Evolutionary conservation across 495 filamentous ascomycete genomes (phyloP).

Genomic region (Hypoxylon subgilvum): DNA sequence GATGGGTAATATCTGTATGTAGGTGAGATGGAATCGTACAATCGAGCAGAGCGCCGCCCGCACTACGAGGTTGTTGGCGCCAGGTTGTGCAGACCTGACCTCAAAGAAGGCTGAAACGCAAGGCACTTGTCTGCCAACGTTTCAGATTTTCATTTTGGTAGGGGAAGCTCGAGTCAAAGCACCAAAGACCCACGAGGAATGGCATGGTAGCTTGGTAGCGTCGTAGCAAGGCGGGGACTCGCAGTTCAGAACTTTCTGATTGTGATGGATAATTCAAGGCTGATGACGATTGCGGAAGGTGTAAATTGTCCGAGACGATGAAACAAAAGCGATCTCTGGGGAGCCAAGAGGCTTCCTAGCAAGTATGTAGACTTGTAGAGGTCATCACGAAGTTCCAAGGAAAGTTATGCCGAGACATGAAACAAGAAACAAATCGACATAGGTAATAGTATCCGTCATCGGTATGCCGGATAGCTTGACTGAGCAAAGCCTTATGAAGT

Average conservation of each 20-base stretch:
- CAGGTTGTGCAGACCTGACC: constrained; percentile 8
- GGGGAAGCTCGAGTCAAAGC: constrained; percentile 22
- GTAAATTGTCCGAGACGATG: constrained; percentile 37
- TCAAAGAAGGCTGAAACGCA: constrained; percentile 35
- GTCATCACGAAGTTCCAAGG: constrained; percentile 26
- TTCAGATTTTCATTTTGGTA: constrained; percentile 26
- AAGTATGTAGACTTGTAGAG: constrained; percentile 8
- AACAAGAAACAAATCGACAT: constrained; percentile 30
- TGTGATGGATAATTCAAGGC: constrained; percentile 24
- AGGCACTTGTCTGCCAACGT: constrained; percentile 32
- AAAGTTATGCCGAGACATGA: constrained; percentile 34
- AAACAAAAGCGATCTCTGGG: constrained; percentile 38
- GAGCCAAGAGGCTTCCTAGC: constrained; percentile 28
- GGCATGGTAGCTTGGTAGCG: constrained; percentile 18
- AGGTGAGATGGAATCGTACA: constrained; percentile 16
- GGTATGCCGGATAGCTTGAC: neutral
- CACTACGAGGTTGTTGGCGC: constrained; percentile 9
- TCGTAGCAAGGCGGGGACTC: constrained; percentile 27
- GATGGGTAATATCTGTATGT: constrained; percentile 14
- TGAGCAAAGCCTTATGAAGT: constrained; percentile 4
- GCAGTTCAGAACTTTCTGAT: constrained; percentile 24
- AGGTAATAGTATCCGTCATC: constrained; percentile 9
- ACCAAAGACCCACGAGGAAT: constrained; percentile 26
- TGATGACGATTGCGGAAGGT: constrained; percentile 36
- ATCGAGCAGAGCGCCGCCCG: constrained; percentile 6